A percentile compares a stretch with the other conserved stretches of the same genome.
Conservation (phyloP, 805 yeast species). For the Candida morakotiae region DNA sequence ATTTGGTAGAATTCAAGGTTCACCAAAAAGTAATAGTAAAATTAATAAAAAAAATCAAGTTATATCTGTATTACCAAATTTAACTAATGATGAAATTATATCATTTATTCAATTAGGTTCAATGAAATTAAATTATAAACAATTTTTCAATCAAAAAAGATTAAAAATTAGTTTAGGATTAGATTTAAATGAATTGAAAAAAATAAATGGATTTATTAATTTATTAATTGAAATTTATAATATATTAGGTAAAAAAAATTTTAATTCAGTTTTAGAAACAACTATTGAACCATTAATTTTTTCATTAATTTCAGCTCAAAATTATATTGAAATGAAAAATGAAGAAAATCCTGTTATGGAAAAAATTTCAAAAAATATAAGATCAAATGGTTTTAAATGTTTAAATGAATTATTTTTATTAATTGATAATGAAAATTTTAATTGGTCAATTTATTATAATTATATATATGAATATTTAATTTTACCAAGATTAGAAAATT, state of each 20-base stretch:
- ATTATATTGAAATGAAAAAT: slow-evolving; percentile 6
- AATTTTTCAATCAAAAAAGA: slow-evolving; percentile 17
- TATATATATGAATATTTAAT: slow-evolving; percentile 53
- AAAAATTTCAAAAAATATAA: slow-evolving; percentile 52
- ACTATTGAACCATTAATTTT: slow-evolving; percentile 56
- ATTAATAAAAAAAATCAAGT: slow-evolving; percentile 71
- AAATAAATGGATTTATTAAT: slow-evolving; percentile 61
- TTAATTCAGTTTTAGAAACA: slow-evolving; percentile 43
- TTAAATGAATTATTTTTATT: slow-evolving; percentile 52
- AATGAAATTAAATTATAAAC: slow-evolving; percentile 43
- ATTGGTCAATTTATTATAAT: slow-evolving; percentile 53
- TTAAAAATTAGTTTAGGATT: slow-evolving; percentile 9
- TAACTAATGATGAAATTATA: slow-evolving; percentile 47
- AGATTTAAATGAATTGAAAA: slow-evolving; percentile 31
- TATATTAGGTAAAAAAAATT: slow-evolving; percentile 57
- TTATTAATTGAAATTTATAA: slow-evolving; percentile 52
- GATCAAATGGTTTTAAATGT: slow-evolving; percentile 67
- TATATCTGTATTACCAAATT: slow-evolving; percentile 55
- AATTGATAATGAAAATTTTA: slow-evolving; percentile 44
- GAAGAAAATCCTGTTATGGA: slow-evolving; percentile 13
- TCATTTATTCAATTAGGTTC: slow-evolving; percentile 63
- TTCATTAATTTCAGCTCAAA: slow-evolving; percentile 52
- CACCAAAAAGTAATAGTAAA: slow-evolving; percentile 65
- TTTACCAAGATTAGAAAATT: slow-evolving; percentile 59
- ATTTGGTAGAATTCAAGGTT: slow-evolving; percentile 79